Base-by-base conservation (phyloP, 2,329 filamentous ascomycete genomes). In the Verticillium longisporum region DNA sequence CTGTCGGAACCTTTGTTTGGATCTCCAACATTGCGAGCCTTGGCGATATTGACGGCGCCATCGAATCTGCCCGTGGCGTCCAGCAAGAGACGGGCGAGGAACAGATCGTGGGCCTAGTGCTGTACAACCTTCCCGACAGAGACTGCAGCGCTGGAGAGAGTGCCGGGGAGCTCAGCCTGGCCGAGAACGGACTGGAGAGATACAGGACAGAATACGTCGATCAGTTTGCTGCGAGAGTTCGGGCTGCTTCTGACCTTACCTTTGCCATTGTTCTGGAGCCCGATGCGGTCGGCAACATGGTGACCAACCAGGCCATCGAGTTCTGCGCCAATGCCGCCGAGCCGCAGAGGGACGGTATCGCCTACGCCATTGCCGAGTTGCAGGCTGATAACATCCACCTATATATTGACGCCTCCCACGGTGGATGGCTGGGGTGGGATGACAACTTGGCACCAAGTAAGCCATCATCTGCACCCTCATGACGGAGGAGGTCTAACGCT, bases 231-330 rank as follows among this genome's bases (percentile, higher is more conserved):
- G 66, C 71, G 50, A 75, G 74, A 66, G 63, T 78, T 14, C 67
- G 67, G 18, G 70, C 70, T 3, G 76, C 75, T 2, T 64, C 62
- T 14, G 75, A 78, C 63, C 66, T 78, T 53, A 72, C 69, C 33
- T 80, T 78, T 55, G 76, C 77, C 21, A 68, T 79, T 41, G 73
- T 79, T 9, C 62, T 80, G 5, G 78, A 80, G 68, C 78, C 77
- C 13, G 77, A 80, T 65, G 75, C 75, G 34, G 67, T 80, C 36
- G 77, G 71, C 55, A 79, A 79, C 67, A 60, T 75, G 10, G 70
- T 79, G 53, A 78, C 77, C 31, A 78, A 78, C 69, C 60, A 69
- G 62, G 69, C 66, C 41, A 64, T 76, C 26, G 68, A 68, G 36
- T 69, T 75, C 31, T 79, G 77, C 64, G 72, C 69, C 32, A 68